Conservation (phyloP, 345 rosid genomes). For the Acer yangbiense region DNA sequence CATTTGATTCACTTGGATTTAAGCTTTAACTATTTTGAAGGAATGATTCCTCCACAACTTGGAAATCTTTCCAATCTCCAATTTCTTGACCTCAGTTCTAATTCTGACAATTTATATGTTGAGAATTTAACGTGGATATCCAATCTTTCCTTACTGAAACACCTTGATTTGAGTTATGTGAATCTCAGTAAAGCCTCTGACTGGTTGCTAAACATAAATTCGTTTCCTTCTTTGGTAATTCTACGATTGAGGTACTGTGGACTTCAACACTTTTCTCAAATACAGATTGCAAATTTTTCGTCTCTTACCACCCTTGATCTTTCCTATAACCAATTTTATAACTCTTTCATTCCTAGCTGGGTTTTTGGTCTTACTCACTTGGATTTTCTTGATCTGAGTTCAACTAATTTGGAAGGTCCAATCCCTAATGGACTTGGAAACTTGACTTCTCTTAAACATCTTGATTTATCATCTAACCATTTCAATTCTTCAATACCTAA, state of each 20-base stretch:
- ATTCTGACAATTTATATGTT: neutral
- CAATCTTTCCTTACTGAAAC: conserved; percentile 1
- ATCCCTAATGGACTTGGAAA: conserved; percentile 1
- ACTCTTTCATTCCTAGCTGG: conserved; percentile 20
- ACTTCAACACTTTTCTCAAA: neutral
- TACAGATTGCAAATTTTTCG: conserved; percentile 12
- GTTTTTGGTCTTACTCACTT: conserved; percentile 18
- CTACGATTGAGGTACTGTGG: conserved; percentile 11
- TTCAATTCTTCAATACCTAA: conserved; percentile 23
- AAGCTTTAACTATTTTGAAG: neutral
- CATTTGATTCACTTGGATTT: conserved; percentile 13
- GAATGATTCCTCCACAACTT: conserved; percentile 28
- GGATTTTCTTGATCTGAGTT: conserved; percentile 16
- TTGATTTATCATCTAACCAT: neutral
- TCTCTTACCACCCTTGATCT: conserved; percentile 33
- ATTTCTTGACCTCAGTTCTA: conserved; percentile 7
- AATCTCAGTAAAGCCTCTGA: neutral
- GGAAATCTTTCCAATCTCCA: conserved; percentile 32
- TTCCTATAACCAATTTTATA: neutral
- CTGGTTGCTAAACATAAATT: conserved; percentile 23
- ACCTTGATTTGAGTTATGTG: neutral
- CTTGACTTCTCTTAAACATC: neutral
- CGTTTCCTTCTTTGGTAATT: conserved; percentile 20
- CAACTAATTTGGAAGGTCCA: neutral
- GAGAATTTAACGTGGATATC: conserved; percentile 18